Base-by-base conservation (phyloP, 23 red algal genomes). In the Gracilaria caudata region DNA sequence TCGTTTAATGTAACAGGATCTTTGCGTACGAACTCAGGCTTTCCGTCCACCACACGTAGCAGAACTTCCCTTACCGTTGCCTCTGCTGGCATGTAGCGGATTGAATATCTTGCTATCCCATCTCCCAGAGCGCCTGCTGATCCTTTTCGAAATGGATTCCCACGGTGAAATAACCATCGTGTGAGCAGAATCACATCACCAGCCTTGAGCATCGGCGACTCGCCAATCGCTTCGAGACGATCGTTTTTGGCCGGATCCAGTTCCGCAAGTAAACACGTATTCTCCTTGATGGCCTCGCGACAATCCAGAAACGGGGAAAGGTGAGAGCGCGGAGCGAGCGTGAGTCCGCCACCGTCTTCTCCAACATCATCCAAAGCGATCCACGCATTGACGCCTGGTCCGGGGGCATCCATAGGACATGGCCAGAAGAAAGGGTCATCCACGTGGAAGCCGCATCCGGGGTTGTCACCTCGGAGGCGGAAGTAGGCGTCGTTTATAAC, bases 371-470 rank as follows among this genome's bases (percentile, higher is more conserved):
- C 23, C 7, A 75, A 34, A 8, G 70, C 70, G 29, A 75, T 51
- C 70, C 9, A 36, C 4, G 9, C 9, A 28, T 75, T 75, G 4
- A 75, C 29, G 7, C 9, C 70, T 7, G 70, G 9, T 34, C 70
- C 70, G 4, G 37, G 38, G 7, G 70, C 44, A 43, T 75, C 38
- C 38, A 21, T 23, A 7, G 37, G 8, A 51, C 70, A 75, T 4
- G 29, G 70, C 70, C 70, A 75, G 7, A 75, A 75, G 29, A 75
- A 75, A 7, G 23, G 26, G 32, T 75, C 70, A 51, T 75, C 70
- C 37, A 36, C 70, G 34, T 75, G 70, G 29, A 47, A 75, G 7
- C 44, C 44, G 23, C 70, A 75, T 7, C 70, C 70, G 7, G 8
- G 19, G 34, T 75, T 75, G 7, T 43, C 70, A 6, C 70, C 70